phyloP scores from a whole-genome alignment of 192 early-diverging fungal genomes.

The Rhizoclosmatium globosum region DNA sequence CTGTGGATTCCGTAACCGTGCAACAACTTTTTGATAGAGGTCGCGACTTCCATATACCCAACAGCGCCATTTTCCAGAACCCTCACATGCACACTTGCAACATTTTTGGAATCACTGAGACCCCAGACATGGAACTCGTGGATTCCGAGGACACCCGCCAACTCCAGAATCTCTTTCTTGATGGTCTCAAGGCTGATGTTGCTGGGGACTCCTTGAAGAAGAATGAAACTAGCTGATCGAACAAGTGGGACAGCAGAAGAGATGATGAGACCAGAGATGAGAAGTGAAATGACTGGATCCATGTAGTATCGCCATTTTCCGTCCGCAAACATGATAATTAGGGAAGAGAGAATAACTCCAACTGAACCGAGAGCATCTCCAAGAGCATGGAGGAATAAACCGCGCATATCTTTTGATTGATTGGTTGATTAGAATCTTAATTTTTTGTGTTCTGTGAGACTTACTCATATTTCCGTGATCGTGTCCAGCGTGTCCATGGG shows the following conservation, averaged over 20 bases:
- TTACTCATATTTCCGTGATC: slow-evolving; percentile 10
- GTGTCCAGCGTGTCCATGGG: slow-evolving; percentile 1
- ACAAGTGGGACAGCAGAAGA: slow-evolving; percentile 69
- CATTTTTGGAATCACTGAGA: slow-evolving; percentile 81
- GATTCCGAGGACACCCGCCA: too few species aligned
- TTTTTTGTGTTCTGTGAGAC: neutral
- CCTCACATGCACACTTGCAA: slow-evolving; percentile 78
- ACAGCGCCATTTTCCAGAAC: slow-evolving; percentile 13
- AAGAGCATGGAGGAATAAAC: slow-evolving; percentile 88
- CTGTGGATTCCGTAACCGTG: slow-evolving; percentile 83
- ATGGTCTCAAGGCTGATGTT: too few species aligned
- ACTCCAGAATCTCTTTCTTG: too few species aligned
- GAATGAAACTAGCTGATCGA: slow-evolving; percentile 73
- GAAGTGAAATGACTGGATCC: slow-evolving; percentile 81
- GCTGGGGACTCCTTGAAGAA: too few species aligned
- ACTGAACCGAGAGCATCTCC: slow-evolving; percentile 90
- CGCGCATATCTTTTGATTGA: slow-evolving; percentile 58
- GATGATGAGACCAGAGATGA: slow-evolving; percentile 73
- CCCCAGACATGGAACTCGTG: slow-evolving; percentile 96
- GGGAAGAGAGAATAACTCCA: slow-evolving; percentile 82
- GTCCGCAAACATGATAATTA: slow-evolving; percentile 75
- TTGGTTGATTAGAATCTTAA: neutral
- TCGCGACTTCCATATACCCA: slow-evolving; percentile 74
- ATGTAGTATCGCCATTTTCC: slow-evolving; percentile 80
- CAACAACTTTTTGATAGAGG: slow-evolving; percentile 75